Base-by-base conservation (phyloP, 2,329 filamentous ascomycete genomes). In the Sarocladiaceae sp. region DNA sequence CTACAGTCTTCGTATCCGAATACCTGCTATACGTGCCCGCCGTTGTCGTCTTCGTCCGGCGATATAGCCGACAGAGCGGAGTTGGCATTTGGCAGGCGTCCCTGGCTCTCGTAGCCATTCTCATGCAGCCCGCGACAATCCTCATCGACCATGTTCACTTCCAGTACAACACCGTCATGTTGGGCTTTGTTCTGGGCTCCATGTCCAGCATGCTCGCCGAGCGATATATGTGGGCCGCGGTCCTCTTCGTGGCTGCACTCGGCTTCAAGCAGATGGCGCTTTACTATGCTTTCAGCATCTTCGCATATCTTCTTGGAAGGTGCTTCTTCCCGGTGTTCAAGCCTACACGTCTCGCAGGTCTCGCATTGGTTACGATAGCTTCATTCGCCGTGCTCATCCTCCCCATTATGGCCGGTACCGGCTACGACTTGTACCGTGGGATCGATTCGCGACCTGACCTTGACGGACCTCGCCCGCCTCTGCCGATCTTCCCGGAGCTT, bases 241-340 rank as follows among this genome's bases (percentile, higher is more conserved):
- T 96, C 54, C 96, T 96, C 73, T 99, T 99, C 61, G 94, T 99
- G 6, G 83, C 82, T 15, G 89, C 93, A 3, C 76, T 99, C n/a
- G 90, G 90, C 5, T 99, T 97, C 77, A 99, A 99, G 75, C 94
- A 99, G 69, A 99, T 99, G 95, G 93, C 93, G 1, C 78, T 99
- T 15, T 99, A 97, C 73, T 99, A 97, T 69, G 91, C 95, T 3
- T 92, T 95, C 13, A 86, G 87, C 18, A 86, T 97, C 53, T 97
- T 97, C 66, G 87, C 90, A 28, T 99, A 92, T 64, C 83, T 99
- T 2, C 75, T 97, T 1, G 94, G 93, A 8, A 84, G 86, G 62
- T 97, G 92, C 64, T 61, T 95, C n/a, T 86, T 85, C 57, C 92
- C 92, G 1, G 76, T 77, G 11, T 70, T 92, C 61, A 85, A 87